phyloP scores from a whole-genome alignment of 1,284 basidiomycete species.

The Kalmanozyma brasiliensis region DNA sequence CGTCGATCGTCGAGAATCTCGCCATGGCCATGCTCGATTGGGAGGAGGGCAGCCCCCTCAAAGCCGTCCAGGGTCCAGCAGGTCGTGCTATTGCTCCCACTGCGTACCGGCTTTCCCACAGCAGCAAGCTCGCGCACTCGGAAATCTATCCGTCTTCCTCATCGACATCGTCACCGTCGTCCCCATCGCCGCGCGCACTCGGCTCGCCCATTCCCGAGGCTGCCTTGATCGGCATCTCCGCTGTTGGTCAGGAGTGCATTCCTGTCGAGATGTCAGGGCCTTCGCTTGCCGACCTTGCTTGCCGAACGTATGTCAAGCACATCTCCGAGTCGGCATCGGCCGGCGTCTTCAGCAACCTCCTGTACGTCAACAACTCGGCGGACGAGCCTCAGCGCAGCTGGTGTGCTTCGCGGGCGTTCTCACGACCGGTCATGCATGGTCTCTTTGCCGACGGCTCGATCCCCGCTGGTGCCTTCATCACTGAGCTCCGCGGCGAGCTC shows the following conservation, averaged over 20 bases:
- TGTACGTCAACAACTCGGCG: conserved; percentile 44
- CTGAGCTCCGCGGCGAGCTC: conserved; percentile 67
- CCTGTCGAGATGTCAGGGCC: conserved; percentile 53
- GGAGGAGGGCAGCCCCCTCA: conserved; percentile 44
- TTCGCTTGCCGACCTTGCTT: conserved; percentile 37
- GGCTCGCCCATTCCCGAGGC: conserved; percentile 17
- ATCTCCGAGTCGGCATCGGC: conserved; percentile 64
- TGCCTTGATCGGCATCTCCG: conserved; percentile 33
- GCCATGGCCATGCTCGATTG: conserved; percentile 49
- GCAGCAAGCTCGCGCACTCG: conserved; percentile 8
- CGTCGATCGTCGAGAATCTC: conserved; percentile 27
- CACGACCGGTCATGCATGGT: conserved; percentile 68
- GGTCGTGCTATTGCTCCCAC: conserved; percentile 33
- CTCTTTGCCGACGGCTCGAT: conserved; percentile 68
- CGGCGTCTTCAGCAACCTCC: conserved; percentile 60
- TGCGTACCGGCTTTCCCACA: conserved; percentile 8
- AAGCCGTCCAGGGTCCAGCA: conserved; percentile 20
- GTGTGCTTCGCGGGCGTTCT: conserved; percentile 69
- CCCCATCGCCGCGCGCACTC: conserved; percentile 19
- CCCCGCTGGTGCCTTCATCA: conserved; percentile 68
- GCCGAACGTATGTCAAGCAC: conserved; percentile 54
- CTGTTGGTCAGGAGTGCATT: conserved; percentile 58
- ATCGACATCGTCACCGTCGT: conserved; percentile 23
- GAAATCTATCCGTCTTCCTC: conserved; percentile 18
- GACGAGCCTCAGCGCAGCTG: conserved; percentile 59